Evolutionary conservation across 2,329 filamentous ascomycete genomes (phyloP), one percentile per base, ranked within the genome.

Genomic region (Calonectria multiphialidica): DNA sequence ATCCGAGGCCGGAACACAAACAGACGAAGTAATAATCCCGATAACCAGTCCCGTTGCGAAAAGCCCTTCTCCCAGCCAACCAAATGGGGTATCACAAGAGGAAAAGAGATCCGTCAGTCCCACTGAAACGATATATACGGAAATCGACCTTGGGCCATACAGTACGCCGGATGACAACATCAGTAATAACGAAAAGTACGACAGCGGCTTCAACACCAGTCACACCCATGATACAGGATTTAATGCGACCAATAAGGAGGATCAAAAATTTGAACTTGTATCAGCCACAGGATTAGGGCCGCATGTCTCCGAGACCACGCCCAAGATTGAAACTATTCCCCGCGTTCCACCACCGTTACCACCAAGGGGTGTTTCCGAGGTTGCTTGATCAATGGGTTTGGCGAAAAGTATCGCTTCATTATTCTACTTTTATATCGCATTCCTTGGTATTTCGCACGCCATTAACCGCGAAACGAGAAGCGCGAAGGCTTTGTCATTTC

Each of bases 1-100:
- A 1, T 79, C 77, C 9, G 80, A 81, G 10, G 74, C 76, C 3
- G 75, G 77, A 5, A 81, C 80, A 3, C 80, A 81, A 49, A 81
- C 80, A 1, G 79, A 80, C 40, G 57, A 62, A 45, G n/a, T 21
- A 8, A 33, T 45, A 3, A 66, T 74, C 18, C 75, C 78, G 4
- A 16, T 76, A 1, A 37, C 73, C 3, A 75, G 70, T 1, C 68
- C 74, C 0, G 44, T 78, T 16, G n/a, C 66, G 0, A 49, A 66
- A 6, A 72, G 65, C 5, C 16, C 69, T 23, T 23, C 33, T 59
- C 8, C 13, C 6, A 2, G 9, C 0, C 44, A 68, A 1, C 59
- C 25, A 0, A 59, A 64, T 0, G 47, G 25, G 2, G 2, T 35
- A 8, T 33, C 70, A 0, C 70, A 74, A 0, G 61, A 72, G 8